Evolutionary conservation across 2,329 filamentous ascomycete species (phyloP).

Genomic region (Didymella exigua): DNA sequence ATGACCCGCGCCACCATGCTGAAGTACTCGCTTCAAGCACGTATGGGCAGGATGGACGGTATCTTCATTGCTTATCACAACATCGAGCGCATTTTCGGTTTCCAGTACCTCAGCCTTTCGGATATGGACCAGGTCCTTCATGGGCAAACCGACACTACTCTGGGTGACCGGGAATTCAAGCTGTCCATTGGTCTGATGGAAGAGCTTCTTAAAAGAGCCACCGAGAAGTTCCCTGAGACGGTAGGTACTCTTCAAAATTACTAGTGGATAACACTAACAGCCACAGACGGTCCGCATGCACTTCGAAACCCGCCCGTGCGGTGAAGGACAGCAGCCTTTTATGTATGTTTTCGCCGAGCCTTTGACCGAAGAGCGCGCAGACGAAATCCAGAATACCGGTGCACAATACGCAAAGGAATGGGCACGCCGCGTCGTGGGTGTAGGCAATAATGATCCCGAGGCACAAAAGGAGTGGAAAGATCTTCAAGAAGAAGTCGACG

Average conservation of each 20-base stretch:
- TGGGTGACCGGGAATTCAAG: slow-evolving; percentile 87
- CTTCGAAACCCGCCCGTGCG: slow-evolving; percentile 71
- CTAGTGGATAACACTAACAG: slow-evolving; percentile 13
- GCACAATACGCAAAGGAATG: slow-evolving; percentile 70
- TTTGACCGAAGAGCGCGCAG: slow-evolving; percentile 73
- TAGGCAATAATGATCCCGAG: slow-evolving; percentile 36
- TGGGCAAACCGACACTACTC: slow-evolving; percentile 66
- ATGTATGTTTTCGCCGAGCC: slow-evolving; percentile 94
- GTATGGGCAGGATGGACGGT: slow-evolving; percentile 97
- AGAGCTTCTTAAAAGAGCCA: slow-evolving; percentile 76
- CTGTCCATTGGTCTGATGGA: slow-evolving; percentile 80
- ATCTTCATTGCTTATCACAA: slow-evolving; percentile 98
- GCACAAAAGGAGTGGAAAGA: slow-evolving; percentile 41
- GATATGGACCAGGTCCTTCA: slow-evolving; percentile 95
- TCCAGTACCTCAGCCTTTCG: slow-evolving; percentile 85
- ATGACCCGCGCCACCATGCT: slow-evolving; percentile 94
- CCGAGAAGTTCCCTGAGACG: slow-evolving; percentile 72
- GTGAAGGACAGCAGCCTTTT: slow-evolving; percentile 61
- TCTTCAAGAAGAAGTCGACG: slow-evolving; percentile 40
- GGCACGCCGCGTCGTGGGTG: slow-evolving; percentile 65
- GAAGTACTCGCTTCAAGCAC: slow-evolving; percentile 95
- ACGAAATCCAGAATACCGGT: slow-evolving; percentile 72
- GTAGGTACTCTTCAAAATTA: slow-evolving; percentile 33
- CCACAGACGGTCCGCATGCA: slow-evolving; percentile 73
- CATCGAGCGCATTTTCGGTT: slow-evolving; percentile 91